Percentiles rank a stretch among this genome's conserved stretches.
Conservation (phyloP, 768 basidiomycete species). For the Pulveroboletus sp. region DNA sequence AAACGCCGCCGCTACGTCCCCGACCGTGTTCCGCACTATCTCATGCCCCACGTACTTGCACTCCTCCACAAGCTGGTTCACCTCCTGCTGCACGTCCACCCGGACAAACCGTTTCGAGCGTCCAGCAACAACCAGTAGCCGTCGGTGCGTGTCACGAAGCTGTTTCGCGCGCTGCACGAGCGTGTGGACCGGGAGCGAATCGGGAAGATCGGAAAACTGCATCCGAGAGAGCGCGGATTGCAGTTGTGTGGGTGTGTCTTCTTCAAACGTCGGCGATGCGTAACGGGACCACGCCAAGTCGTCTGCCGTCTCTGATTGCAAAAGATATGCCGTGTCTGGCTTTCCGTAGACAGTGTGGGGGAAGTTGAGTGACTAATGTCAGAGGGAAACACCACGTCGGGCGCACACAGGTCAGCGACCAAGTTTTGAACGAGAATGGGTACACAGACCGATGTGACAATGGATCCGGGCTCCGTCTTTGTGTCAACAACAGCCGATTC, state of each 20-base stretch:
- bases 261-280: slow-evolving; percentile 27
- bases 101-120: slow-evolving; percentile 68
- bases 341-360: slow-evolving; percentile 72
- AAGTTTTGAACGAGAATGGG: not conserved
- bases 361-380: slow-evolving; percentile 42
- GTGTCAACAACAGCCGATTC: slow-evolving; percentile 53
- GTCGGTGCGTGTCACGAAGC: slow-evolving; percentile 28
- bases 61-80: slow-evolving; percentile 44
- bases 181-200: slow-evolving; percentile 52
- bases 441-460: slow-evolving; percentile 8
- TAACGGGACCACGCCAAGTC: slow-evolving; percentile 70
- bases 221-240: slow-evolving; percentile 55
- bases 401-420: not conserved
- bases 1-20: slow-evolving; percentile 77
- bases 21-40: slow-evolving; percentile 70
- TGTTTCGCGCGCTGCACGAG: slow-evolving; percentile 41
- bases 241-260: slow-evolving; percentile 3
- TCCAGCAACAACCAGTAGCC: slow-evolving; percentile 64
- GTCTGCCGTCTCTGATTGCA: slow-evolving; percentile 82
- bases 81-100: slow-evolving; percentile 55
- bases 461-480: slow-evolving; percentile 31
- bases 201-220: slow-evolving; percentile 47
- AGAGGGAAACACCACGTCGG: no score
- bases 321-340: slow-evolving; percentile 54
- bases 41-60: slow-evolving; percentile 10